Evolutionary conservation across 1,284 basidiomycete species (phyloP), one percentile per base, ranked within the genome.

Genomic region (Papiliotrema terrestris): DNA sequence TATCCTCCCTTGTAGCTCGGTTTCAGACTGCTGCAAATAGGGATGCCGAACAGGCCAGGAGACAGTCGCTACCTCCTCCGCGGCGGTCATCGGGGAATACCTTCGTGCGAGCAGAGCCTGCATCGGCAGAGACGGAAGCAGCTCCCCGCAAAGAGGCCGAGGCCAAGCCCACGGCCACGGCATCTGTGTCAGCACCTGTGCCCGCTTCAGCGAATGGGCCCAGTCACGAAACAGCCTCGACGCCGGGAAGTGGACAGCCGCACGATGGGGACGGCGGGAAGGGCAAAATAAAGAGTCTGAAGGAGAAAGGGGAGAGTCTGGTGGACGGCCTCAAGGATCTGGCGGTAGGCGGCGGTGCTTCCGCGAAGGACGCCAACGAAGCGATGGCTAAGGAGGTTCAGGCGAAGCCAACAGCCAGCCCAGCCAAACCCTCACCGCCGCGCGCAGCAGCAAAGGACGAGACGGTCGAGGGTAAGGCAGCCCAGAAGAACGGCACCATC

Each of bases 1-100:
- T 69, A 6, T 68, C 66, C 8, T 62, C 66, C n/a, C 55, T 69
- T 1, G 67, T 69, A 8, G 67, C 67, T 2, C 57, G 67, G 4
- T 69, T 67, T 49, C 67, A 69, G 48, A 69, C 60, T 11, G 67
- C 66, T 46, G 67, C 67, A 3, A 54, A 67, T 25, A 48, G 59
- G 22, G 62, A 67, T 41, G 42, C 56, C 42, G 66, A 65, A n/a
- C 49, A 53, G 1, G 54, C 60, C 19, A 56, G 52, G 8, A 29
- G 63, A 3, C 45, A 53, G 45, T 55, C 55, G 1, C 51, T 54
- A 26, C 52, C 53, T 8, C 52, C 49, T 36, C 29, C 29, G 29
- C 52, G 55, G 15, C 43, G 54, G 5, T 19, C 23, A 6, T 37
- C 38, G n/a, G 23, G 23, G 8, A 45, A 26, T 15, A 11, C 41